Percentiles rank a stretch among this genome's conserved stretches.
phyloP scores from a whole-genome alignment of 2,329 filamentous ascomycete species.

The Ceratocystis harringtonii region DNA sequence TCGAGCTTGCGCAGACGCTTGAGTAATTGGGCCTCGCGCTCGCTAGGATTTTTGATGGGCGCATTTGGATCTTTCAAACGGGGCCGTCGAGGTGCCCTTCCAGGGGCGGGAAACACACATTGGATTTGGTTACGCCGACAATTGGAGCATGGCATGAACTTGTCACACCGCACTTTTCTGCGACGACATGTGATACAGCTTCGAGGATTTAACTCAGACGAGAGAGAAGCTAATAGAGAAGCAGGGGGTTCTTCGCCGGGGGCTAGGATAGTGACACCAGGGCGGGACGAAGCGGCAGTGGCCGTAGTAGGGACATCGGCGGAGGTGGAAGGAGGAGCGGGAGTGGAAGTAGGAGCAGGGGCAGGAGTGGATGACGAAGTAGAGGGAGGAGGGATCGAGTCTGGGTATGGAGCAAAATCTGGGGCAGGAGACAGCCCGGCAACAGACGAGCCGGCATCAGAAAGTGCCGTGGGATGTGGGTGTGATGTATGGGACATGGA shows the following conservation, averaged over 20 bases:
- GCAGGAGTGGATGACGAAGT: neutral
- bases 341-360: neutral
- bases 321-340: neutral
- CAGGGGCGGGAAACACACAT: conserved; percentile 61
- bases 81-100: conserved; percentile 53
- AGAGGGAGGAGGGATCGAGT: neutral
- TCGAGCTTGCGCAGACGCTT: conserved; percentile 59
- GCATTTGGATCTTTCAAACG: conserved; percentile 51
- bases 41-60: conserved; percentile 42
- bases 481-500: conserved; percentile 1
- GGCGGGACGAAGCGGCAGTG: conserved; percentile 9
- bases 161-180: conserved; percentile 63
- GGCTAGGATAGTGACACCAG: conserved; percentile 16
- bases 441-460: conserved; percentile 9
- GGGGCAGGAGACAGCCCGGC: conserved; percentile 6
- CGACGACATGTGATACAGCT: conserved; percentile 37
- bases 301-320: neutral
- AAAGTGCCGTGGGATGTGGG: neutral
- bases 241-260: conserved; percentile 17
- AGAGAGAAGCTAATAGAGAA: conserved; percentile 10
- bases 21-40: conserved; percentile 53
- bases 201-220: conserved; percentile 30
- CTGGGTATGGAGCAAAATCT: neutral
- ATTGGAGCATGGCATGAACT: conserved; percentile 61
- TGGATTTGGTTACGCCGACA: conserved; percentile 55